A percentile compares a stretch with the other conserved stretches of the same genome.
Conservation (phyloP, 805 yeast species). For the Dipodascopsis uninucleata region DNA sequence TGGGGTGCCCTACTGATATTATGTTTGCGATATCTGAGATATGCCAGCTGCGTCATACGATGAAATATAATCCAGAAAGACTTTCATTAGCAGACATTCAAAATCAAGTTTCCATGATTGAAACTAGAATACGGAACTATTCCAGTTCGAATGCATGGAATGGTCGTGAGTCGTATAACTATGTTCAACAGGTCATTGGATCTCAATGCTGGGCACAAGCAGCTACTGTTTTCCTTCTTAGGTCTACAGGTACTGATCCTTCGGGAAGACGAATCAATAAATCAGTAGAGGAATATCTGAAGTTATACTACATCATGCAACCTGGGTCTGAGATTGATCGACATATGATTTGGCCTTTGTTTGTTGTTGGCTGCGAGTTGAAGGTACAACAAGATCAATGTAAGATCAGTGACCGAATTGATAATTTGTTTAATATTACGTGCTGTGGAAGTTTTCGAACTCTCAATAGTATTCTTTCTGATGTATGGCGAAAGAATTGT, state of each 20-base stretch:
- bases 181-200: conserved; percentile 20
- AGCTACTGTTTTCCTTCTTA: conserved; percentile 17
- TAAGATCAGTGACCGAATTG: conserved; percentile 9
- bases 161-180: conserved; percentile 21
- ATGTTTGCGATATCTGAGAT: conserved; percentile 23
- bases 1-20: conserved; percentile 27
- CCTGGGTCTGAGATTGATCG: conserved; percentile 17
- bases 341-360: conserved; percentile 27
- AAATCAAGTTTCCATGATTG: conserved; percentile 15
- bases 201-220: conserved; percentile 28
- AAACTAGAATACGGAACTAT: conserved; percentile 20
- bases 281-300: conserved; percentile 16
- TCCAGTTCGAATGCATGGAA: conserved; percentile 17
- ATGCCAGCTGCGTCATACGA: conserved; percentile 16
- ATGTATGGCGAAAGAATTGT: conserved; percentile 13
- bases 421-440: conserved; percentile 5
- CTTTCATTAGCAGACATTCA: conserved; percentile 22
- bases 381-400: conserved; percentile 8
- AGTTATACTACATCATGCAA: conserved; percentile 13
- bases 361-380: conserved; percentile 24
- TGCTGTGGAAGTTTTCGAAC: conserved; percentile 16
- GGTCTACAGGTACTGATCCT: conserved; percentile 26
- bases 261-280: conserved; percentile 18
- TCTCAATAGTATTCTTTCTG: conserved; percentile 12
- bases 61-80: conserved; percentile 16